Evolutionary conservation across 805 yeast species (phyloP), one percentile per base, ranked within the genome.

Genomic region (Huiozyma naganishii): DNA sequence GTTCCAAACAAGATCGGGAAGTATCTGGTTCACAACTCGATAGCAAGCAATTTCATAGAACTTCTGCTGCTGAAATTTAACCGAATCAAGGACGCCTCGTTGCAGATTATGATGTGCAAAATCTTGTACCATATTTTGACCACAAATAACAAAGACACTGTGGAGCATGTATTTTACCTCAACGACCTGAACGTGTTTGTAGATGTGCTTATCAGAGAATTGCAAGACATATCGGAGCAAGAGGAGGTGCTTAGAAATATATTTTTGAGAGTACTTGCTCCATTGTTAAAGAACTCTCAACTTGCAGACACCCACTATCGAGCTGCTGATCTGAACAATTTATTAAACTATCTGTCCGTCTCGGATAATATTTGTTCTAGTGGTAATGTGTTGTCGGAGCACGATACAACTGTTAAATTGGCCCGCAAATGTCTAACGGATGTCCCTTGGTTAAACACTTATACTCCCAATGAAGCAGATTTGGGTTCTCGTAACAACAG

Each of bases 141-240:
- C 2, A 43, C 55, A 5, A 75, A 79, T 4, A 48, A 49, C 9
- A 69, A 79, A 6, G 64, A 65, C 33, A 40, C 56, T 6, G 80
- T 94, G 0, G 68, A 74, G 42, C 83, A 80, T 46, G 70, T 80
- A 52, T 76, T 87, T 40, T 89, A 89, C 57, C 68, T 85, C 48
- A 89, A 89, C 54, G 97, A 89, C 58, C 64, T 89, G 46, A 80
- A 82, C 52, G 94, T 89, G 6, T 72, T 89, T 45, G 79, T 83
- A 10, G 95, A 87, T 55, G 88, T 89, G 7, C 69, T 89, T 42
- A 70, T 89, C 1, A 67, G 97, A 42, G 95, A 89, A 57, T 67
- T 90, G 43, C 74, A 74, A 50, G 79, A 89, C 54, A 61, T 86
- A 36, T 75, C 88, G 23, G 72, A 70, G 9, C 75, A 74, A 17